phyloP scores from a whole-genome alignment of 768 basidiomycete genomes.

The Collybiopsis confluens region DNA sequence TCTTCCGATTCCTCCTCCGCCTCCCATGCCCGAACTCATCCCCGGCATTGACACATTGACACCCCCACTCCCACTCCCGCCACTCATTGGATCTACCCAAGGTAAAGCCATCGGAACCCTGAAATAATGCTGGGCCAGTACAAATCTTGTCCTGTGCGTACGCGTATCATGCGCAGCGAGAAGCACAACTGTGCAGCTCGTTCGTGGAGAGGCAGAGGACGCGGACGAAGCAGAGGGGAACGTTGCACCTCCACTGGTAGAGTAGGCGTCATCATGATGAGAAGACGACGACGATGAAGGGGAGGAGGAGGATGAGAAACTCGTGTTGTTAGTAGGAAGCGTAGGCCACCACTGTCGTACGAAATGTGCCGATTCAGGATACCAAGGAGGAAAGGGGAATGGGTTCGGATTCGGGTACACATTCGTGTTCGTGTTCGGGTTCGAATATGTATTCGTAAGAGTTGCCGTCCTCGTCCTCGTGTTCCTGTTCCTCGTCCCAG shows the following conservation, averaged over 20 bases:
- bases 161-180: conserved; percentile 59
- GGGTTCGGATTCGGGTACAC: conserved; percentile 40
- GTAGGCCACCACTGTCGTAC: conserved; percentile 82
- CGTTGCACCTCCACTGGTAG: no score
- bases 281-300: no score
- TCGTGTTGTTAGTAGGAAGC: no score
- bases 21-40: not conserved
- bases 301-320: no score
- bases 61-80: conserved; percentile 15
- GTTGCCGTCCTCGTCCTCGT: not conserved
- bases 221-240: no score
- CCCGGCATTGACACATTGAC: not conserved
- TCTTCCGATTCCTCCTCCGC: no score
- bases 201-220: conserved; percentile 61
- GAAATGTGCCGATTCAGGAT: conserved; percentile 71
- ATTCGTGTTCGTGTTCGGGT: not conserved
- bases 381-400: conserved; percentile 65
- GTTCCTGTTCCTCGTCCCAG: not conserved
- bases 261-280: no score
- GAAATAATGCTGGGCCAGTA: conserved; percentile 75
- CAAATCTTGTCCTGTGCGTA: conserved; percentile 56
- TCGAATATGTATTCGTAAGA: not conserved
- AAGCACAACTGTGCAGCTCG: conserved; percentile 71
- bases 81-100: no score
- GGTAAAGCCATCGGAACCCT: conserved; percentile 62